Evolutionary conservation across 257 asterid genomes (phyloP).

Genomic region (Solanum microdontum): DNA sequence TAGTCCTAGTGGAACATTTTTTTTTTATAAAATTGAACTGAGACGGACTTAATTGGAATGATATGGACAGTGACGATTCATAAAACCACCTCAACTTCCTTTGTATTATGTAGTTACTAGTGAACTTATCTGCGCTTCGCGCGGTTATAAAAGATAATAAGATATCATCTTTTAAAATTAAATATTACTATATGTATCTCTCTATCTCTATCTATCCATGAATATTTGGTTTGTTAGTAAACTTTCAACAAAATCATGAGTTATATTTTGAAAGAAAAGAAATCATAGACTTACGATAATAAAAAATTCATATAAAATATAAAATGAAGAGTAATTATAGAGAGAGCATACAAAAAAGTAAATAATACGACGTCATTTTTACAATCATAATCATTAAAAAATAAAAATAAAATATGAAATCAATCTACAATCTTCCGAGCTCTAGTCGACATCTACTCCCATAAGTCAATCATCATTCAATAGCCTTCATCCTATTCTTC

Average conservation of each 20-base stretch:
- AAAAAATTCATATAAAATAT: background rate
- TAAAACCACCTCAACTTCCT: background rate
- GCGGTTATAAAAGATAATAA: background rate
- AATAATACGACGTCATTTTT: background rate
- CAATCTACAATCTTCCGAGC: background rate
- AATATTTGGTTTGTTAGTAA: background rate
- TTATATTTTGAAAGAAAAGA: background rate
- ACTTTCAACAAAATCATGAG: background rate
- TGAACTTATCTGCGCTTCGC: too few species aligned
- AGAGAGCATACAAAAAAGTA: background rate
- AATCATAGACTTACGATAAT: background rate
- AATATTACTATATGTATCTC: background rate
- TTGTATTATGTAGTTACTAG: background rate
- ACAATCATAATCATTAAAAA: background rate
- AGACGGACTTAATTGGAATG: background rate
- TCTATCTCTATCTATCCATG: background rate
- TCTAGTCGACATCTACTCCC: background rate
- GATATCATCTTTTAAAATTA: background rate
- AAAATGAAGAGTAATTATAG: background rate
- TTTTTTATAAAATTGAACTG: background rate
- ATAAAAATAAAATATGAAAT: background rate
- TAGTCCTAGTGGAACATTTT: background rate
- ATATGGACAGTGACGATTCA: background rate
- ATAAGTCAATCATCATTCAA: background rate
- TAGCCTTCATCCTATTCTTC: background rate